Conservation (phyloP, 768 basidiomycete genomes). For the Lentinus brumalis region DNA sequence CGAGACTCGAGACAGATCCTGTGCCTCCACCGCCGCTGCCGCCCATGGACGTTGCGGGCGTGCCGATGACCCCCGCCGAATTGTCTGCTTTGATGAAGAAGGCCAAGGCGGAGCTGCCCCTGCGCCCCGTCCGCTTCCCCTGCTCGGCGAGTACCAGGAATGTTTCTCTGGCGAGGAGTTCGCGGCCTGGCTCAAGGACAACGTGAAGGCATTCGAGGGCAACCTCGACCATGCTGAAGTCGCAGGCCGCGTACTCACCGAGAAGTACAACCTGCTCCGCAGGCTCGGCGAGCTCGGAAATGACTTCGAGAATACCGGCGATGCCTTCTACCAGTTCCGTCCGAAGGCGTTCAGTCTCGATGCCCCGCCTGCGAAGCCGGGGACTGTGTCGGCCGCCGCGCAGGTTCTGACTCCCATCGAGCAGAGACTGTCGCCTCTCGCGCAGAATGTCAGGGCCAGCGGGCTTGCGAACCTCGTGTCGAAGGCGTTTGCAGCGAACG, state of each 20-base stretch:
- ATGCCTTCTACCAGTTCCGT: conserved; percentile 84
- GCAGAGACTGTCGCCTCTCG: conserved; percentile 39
- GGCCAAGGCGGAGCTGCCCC: conserved; percentile 70
- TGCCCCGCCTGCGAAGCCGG: conserved; percentile 27
- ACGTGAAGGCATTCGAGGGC: conserved; percentile 77
- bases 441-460: conserved; percentile 63
- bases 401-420: conserved; percentile 29
- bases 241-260: conserved; percentile 54
- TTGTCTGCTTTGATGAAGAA: conserved; percentile 71
- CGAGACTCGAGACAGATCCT: conserved; percentile 34
- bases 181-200: conserved; percentile 77
- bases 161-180: conserved; percentile 91
- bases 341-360: conserved; percentile 68
- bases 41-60: conserved; percentile 74
- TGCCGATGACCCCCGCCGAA: conserved; percentile 63
- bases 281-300: conserved; percentile 85
- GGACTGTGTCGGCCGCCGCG: conserved; percentile 25
- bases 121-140: conserved; percentile 70
- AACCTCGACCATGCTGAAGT: conserved; percentile 80
- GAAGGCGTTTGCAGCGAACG: conserved; percentile 59
- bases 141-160: conserved; percentile 82
- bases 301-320: conserved; percentile 73
- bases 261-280: conserved; percentile 59
- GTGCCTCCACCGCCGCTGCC: conserved; percentile 43
- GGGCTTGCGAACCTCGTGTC: conserved; percentile 71